These are phyloP conservation scores for Lobosporangium transversale DNA, from an alignment of 192 early-diverging fungal genomes.

Conservation along the genomic window DNA sequence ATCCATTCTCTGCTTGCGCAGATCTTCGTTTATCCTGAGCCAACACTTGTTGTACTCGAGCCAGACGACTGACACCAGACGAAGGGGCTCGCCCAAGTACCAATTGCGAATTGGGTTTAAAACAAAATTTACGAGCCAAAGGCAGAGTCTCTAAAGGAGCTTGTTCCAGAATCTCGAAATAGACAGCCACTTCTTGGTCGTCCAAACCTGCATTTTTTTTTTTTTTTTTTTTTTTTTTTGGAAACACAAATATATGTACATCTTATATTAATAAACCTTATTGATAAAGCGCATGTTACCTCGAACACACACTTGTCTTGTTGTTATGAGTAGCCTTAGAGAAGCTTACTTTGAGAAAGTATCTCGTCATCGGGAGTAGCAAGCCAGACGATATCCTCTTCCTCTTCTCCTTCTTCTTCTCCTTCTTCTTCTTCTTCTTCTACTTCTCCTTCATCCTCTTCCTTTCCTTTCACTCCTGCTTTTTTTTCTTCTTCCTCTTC, in stretches of 20 bases:
- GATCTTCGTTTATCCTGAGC: background rate
- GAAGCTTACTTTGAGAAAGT: too few species aligned
- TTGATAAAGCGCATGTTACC: constrained; percentile 9
- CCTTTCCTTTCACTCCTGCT: background rate
- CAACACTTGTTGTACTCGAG: background rate
- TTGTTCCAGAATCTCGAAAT: too few species aligned
- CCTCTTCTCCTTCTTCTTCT: background rate
- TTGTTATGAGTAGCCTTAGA: too few species aligned
- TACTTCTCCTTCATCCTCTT: background rate
- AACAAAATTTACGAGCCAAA: constrained; percentile 10
- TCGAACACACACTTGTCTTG: too few species aligned
- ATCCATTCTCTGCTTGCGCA: constrained; percentile 11
- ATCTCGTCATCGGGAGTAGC: background rate
- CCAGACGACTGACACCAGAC: constrained; percentile 4
- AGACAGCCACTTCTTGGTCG: too few species aligned
- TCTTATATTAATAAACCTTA: background rate
- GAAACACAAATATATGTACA: too few species aligned
- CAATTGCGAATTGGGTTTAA: constrained; percentile 4
- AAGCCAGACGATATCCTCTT: background rate
- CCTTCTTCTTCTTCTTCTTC: background rate
- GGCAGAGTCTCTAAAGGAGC: constrained; percentile 4
- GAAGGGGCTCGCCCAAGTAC: constrained; percentile 26
- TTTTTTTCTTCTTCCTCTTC: constrained; percentile 3
- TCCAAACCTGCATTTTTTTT: too few species aligned
- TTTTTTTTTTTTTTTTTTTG: too few species aligned